Percentiles rank a stretch among this genome's conserved stretches.
Conservation (phyloP, 495 filamentous ascomycete genomes). For the Talaromyces borbonicus region DNA sequence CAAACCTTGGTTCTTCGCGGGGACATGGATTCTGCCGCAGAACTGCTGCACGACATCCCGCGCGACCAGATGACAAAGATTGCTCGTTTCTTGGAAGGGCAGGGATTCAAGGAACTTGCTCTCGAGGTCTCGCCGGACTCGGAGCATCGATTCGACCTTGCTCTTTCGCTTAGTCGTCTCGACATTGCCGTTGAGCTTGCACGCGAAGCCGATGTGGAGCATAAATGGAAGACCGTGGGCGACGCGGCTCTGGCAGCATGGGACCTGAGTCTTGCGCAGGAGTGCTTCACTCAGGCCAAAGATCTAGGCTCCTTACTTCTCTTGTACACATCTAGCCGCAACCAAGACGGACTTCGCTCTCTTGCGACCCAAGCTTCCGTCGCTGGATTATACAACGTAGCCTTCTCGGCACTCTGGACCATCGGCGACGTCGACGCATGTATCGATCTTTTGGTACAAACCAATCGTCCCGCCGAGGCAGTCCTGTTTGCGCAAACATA, state of each 20-base stretch:
- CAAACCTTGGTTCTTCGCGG: slow-evolving; percentile 91
- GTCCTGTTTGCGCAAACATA: slow-evolving; percentile 91
- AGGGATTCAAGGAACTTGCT: slow-evolving; percentile 90
- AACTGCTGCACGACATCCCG: slow-evolving; percentile 73
- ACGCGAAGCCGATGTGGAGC: slow-evolving; percentile 71
- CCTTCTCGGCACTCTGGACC: slow-evolving; percentile 85
- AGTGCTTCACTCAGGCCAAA: slow-evolving; percentile 84
- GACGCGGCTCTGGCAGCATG: slow-evolving; percentile 81
- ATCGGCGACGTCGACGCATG: slow-evolving; percentile 74
- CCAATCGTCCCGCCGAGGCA: slow-evolving; percentile 70
- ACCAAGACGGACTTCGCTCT: slow-evolving; percentile 59
- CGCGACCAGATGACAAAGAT: slow-evolving; percentile 93
- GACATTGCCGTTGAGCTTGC: slow-evolving; percentile 80
- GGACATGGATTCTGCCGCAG: slow-evolving; percentile 87
- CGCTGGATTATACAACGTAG: slow-evolving; percentile 77
- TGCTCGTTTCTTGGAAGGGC: slow-evolving; percentile 93
- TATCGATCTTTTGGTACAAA: slow-evolving; percentile 67
- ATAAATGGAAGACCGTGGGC: slow-evolving; percentile 95
- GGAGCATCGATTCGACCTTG: slow-evolving; percentile 94
- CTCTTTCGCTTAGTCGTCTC: slow-evolving; percentile 72
- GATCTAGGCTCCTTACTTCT: slow-evolving; percentile 85
- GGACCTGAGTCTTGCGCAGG: slow-evolving; percentile 79
- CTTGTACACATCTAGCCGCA: slow-evolving; percentile 70
- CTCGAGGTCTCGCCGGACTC: slow-evolving; percentile 93
- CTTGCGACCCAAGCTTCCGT: slow-evolving; percentile 65